phyloP scores from a whole-genome alignment of 2,329 filamentous ascomycete species.

The Purpureocillium takamizusanense region DNA sequence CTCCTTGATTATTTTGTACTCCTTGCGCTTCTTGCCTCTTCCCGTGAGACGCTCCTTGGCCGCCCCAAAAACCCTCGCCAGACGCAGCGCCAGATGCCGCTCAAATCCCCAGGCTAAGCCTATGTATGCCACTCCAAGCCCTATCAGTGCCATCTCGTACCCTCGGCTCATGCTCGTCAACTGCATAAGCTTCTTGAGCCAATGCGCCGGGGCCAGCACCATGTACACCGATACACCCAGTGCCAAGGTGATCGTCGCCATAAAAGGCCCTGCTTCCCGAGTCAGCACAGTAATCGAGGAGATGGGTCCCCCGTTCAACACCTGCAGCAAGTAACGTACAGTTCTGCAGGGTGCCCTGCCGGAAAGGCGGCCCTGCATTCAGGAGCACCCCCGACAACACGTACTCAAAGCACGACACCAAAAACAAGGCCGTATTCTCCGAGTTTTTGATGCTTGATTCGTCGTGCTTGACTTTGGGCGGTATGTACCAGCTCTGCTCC shows the following conservation, averaged over 20 bases:
- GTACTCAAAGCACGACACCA: slow-evolving; percentile 90
- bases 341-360: slow-evolving; percentile 71
- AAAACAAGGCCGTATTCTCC: slow-evolving; percentile 85
- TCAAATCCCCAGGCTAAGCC: slow-evolving; percentile 63
- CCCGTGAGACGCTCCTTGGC: slow-evolving; percentile 48
- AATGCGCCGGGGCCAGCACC: slow-evolving; percentile 63
- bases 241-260: slow-evolving; percentile 63
- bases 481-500: slow-evolving; percentile 76
- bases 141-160: slow-evolving; percentile 67
- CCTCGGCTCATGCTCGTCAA: slow-evolving; percentile 64
- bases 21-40: slow-evolving; percentile 68
- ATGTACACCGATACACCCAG: slow-evolving; percentile 67
- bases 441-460: slow-evolving; percentile 85
- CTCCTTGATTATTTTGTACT: slow-evolving; percentile 76
- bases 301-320: too few relatives aligned
- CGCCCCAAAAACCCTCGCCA: slow-evolving; percentile 60
- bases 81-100: slow-evolving; percentile 54
- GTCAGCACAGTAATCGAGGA: too few relatives aligned
- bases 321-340: slow-evolving; percentile 49
- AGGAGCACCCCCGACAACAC: slow-evolving; percentile 83
- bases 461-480: slow-evolving; percentile 66
- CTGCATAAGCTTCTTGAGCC: slow-evolving; percentile 71
- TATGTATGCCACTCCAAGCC: slow-evolving; percentile 62
- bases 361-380: slow-evolving; percentile 84
- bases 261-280: slow-evolving; percentile 60